Evolutionary conservation across 352 stramenopile genomes (phyloP).

Genomic region (Peronospora farinosa): DNA sequence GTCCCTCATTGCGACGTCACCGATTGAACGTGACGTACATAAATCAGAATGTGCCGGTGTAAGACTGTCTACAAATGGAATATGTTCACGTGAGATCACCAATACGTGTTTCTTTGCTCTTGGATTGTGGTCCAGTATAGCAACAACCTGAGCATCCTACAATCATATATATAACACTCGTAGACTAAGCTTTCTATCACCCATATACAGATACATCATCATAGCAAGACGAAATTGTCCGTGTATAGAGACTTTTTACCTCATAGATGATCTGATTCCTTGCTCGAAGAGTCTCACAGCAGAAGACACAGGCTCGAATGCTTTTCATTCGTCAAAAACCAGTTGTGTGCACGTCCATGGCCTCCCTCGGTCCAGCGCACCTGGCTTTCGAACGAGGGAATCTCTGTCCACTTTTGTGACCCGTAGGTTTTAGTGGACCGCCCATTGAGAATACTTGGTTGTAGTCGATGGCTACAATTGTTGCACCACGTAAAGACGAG

Average conservation of each 20-base stretch:
- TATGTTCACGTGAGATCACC: conserved; percentile 59
- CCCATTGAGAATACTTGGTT: neutral
- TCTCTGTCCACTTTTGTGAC: neutral
- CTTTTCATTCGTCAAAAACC: conserved; percentile 17
- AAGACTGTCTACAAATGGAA: conserved; percentile 47
- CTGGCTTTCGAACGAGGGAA: neutral
- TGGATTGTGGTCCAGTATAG: conserved; percentile 53
- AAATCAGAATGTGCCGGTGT: conserved; percentile 33
- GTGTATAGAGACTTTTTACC: conserved; percentile 14
- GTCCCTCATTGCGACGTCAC: no score
- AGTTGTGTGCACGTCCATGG: neutral
- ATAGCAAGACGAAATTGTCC: no score
- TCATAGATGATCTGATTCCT: conserved; percentile 55
- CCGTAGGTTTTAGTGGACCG: neutral
- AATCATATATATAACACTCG: no score
- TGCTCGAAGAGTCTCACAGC: conserved; percentile 40
- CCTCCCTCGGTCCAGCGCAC: neutral
- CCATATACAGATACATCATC: no score
- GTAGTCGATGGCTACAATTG: conserved; percentile 8
- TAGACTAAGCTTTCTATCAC: neutral
- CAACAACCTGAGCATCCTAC: conserved; percentile 56
- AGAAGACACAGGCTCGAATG: conserved; percentile 45
- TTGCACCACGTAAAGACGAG: conserved; percentile 48
- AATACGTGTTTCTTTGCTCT: conserved; percentile 49
- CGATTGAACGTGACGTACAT: conserved; percentile 25